Conservation (phyloP, 208 protist genomes). For the Dictyostelium gargantuum region DNA sequence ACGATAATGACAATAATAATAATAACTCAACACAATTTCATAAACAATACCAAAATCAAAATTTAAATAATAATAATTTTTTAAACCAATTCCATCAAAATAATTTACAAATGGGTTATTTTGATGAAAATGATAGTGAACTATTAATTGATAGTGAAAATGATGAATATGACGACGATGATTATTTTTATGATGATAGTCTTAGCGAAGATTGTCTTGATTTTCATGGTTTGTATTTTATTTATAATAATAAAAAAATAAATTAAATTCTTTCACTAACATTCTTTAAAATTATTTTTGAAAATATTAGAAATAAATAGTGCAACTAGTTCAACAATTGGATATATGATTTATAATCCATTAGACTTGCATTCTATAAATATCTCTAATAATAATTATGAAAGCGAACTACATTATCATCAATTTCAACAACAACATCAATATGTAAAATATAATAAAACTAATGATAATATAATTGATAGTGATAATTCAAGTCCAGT, state of each 20-base stretch:
- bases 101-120: neutral
- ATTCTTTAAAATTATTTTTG: neutral
- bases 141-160: neutral
- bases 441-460: neutral
- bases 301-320: neutral
- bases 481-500: neutral
- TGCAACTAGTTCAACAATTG: neutral
- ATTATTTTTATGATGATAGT: too few relatives aligned
- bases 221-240: neutral
- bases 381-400: neutral
- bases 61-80: neutral
- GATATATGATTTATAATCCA: neutral
- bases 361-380: neutral
- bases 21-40: neutral
- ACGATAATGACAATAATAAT: neutral
- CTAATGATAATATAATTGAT: neutral
- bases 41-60: neutral
- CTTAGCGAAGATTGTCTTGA: neutral
- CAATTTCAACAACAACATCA: too few relatives aligned
- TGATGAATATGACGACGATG: too few relatives aligned
- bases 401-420: neutral
- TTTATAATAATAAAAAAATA: neutral
- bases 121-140: neutral
- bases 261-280: neutral
- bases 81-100: neutral